Percentiles rank a stretch among this genome's conserved stretches.
phyloP scores from a whole-genome alignment of 495 filamentous ascomycete species.

The Neurospora sp. region DNA sequence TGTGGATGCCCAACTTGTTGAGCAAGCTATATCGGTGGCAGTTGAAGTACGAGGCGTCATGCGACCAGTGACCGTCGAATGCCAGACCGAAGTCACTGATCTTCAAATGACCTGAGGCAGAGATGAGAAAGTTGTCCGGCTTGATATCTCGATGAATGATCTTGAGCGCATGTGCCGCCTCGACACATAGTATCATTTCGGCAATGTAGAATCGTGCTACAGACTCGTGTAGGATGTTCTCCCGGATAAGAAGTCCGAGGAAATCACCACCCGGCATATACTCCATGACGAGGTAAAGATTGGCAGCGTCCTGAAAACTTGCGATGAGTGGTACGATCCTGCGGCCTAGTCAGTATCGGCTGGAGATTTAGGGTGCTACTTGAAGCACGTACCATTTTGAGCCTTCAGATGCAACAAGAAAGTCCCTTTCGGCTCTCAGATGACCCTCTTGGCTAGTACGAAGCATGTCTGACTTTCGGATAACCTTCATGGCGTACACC shows the following conservation, averaged over 20 bases:
- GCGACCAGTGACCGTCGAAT: conserved; percentile 90
- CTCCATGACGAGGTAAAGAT: conserved; percentile 91
- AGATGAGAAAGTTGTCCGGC: conserved; percentile 92
- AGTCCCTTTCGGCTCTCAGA: conserved; percentile 82
- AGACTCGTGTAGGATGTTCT: conserved; percentile 66
- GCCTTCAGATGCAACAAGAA: conserved; percentile 72
- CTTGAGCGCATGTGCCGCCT: conserved; percentile 75
- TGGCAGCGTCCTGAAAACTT: conserved; percentile 76
- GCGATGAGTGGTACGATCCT: conserved; percentile 76
- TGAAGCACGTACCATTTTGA: conserved; percentile 55
- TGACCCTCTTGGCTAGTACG: conserved; percentile 86
- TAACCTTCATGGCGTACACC: conserved; percentile 93
- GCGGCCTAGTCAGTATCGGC: background rate
- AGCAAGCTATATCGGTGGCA: conserved; percentile 70
- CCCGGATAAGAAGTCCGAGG: conserved; percentile 70
- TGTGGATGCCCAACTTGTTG: conserved; percentile 58
- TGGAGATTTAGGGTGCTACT: background rate
- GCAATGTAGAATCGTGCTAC: conserved; percentile 79
- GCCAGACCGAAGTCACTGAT: conserved; percentile 93
- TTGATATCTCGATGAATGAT: conserved; percentile 96
- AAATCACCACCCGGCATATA: conserved; percentile 97
- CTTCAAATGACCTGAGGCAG: conserved; percentile 78
- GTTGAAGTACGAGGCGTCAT: conserved; percentile 76
- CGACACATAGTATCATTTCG: conserved; percentile 91
- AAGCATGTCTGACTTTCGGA: conserved; percentile 85